Conservation (phyloP, 139 green algal species). For the Spirogloea muscicola region DNA sequence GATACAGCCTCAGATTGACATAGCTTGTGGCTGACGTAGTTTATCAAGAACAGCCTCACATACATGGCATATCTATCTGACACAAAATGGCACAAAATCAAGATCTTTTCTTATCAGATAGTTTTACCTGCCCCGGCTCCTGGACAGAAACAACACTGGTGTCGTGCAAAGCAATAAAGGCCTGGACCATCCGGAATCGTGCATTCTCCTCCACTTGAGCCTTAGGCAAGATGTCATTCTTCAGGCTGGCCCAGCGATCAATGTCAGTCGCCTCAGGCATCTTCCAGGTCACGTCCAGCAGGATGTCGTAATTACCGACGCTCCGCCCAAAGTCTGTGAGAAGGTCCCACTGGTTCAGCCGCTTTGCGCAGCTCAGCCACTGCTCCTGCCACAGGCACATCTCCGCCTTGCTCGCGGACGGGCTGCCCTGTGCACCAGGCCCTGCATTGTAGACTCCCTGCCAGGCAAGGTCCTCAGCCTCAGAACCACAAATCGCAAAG, state of each 20-base stretch:
- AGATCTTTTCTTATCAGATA: no score
- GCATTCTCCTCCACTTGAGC: slow-evolving; percentile 55
- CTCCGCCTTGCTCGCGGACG: slow-evolving; percentile 66
- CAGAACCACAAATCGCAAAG: no score
- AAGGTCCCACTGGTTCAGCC: slow-evolving; percentile 92
- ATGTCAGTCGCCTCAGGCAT: no score
- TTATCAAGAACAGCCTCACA: no score
- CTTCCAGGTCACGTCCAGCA: slow-evolving; percentile 74
- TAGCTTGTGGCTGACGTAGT: no score
- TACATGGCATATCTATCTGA: no score
- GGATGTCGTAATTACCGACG: slow-evolving; percentile 69
- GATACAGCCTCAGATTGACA: no score
- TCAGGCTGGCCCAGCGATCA: slow-evolving; percentile 74
- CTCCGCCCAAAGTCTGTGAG: slow-evolving; percentile 72
- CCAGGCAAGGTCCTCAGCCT: no score
- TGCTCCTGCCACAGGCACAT: slow-evolving; percentile 76
- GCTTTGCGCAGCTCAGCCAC: slow-evolving; percentile 72
- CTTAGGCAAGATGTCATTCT: slow-evolving; percentile 57
- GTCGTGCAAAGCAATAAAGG: slow-evolving; percentile 26
- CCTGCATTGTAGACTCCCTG: no score
- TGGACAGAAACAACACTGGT: slow-evolving; percentile 13
- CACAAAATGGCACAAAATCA: no score
- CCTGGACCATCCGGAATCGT: slow-evolving; percentile 62
- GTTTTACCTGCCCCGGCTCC: no score
- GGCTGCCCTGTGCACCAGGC: no score